Percentiles rank a stretch among this genome's conserved stretches.
These are phyloP conservation scores for Ustilago tritici DNA, from an alignment of 1,284 basidiomycete genomes.

Conservation along the genomic window DNA sequence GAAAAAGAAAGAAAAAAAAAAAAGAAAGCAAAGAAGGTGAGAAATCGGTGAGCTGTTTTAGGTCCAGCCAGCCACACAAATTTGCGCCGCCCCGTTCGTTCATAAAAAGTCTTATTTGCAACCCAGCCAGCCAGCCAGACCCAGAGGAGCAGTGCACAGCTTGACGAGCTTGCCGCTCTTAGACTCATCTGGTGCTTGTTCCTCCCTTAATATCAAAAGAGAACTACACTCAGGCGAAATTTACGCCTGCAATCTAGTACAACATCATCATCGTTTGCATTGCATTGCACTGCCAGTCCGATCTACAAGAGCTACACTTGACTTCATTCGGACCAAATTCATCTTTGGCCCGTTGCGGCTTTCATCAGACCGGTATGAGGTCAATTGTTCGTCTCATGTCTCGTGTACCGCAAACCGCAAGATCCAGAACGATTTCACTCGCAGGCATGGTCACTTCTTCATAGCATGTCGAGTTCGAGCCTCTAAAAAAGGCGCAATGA, in stretches of 20 bases:
- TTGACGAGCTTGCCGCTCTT: slow-evolving; percentile 8
- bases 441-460: too few relatives aligned
- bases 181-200: slow-evolving; percentile 5
- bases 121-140: slow-evolving; percentile 2
- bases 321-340: background rate
- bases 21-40: too few relatives aligned
- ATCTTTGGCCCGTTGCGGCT: background rate
- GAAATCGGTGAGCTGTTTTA: slow-evolving; percentile 1
- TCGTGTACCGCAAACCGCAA: background rate
- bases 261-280: background rate
- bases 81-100: background rate
- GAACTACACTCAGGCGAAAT: background rate
- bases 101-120: background rate
- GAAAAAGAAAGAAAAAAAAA: background rate
- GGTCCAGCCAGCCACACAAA: slow-evolving; percentile 9
- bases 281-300: background rate
- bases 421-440: too few relatives aligned
- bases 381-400: background rate
- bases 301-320: background rate
- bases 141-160: background rate
- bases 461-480: background rate
- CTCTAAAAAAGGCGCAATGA: background rate
- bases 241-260: background rate
- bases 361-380: background rate
- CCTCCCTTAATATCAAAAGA: background rate